Conservation (phyloP, 108 stramenopile genomes). For the Craspedostauros australis region DNA sequence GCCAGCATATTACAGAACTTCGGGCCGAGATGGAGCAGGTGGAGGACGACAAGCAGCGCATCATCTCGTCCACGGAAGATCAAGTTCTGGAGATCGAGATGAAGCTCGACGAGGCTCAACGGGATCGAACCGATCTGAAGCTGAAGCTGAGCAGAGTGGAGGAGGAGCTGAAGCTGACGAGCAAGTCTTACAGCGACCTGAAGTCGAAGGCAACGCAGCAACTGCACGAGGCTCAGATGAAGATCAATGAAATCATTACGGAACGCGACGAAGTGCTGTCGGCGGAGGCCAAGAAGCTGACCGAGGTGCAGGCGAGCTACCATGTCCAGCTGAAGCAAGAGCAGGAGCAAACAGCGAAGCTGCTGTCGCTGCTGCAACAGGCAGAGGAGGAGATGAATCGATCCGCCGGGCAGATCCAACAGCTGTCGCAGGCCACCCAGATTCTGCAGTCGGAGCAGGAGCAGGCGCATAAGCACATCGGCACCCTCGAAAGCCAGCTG, state of each 20-base stretch:
- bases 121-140: constrained; percentile 24
- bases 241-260: too few relatives aligned
- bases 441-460: constrained; percentile 21
- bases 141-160: constrained; percentile 1
- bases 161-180: constrained; percentile 1
- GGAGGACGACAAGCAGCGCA: background rate
- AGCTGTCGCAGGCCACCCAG: constrained; percentile 20
- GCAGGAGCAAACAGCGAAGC: constrained; percentile 10
- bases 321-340: constrained; percentile 5
- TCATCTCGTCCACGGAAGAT: constrained; percentile 16
- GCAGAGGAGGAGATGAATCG: constrained; percentile 34
- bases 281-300: too few relatives aligned
- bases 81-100: constrained; percentile 9
- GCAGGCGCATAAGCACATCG: too few relatives aligned
- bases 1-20: constrained; percentile 1
- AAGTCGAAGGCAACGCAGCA: constrained; percentile 10
- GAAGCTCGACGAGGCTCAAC: constrained; percentile 13
- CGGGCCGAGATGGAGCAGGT: background rate
- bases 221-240: constrained; percentile 17
- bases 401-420: constrained; percentile 19
- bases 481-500: too few relatives aligned
- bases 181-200: constrained; percentile 7
- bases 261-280: too few relatives aligned
- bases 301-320: too few relatives aligned
- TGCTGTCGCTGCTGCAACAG: constrained; percentile 17